These are phyloP conservation scores for Penicillium maclennaniae DNA, from an alignment of 495 filamentous ascomycete species.

Conservation along the genomic window DNA sequence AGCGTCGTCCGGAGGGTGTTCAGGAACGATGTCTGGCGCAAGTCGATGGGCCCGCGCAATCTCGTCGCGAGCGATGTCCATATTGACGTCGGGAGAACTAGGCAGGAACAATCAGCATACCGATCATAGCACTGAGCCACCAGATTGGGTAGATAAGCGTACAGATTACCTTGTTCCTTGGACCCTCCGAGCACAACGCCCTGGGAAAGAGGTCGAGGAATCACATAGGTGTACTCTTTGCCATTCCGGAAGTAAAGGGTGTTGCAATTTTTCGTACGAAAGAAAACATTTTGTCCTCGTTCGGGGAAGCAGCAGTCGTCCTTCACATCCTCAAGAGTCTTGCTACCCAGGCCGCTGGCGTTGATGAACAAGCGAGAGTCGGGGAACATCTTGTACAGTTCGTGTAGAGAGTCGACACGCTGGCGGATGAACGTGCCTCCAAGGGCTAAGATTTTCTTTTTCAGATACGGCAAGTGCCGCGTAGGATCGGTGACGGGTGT, in stretches of 20 bases:
- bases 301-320: conserved; percentile 41
- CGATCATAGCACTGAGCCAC: background rate
- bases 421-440: conserved; percentile 39
- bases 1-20: conserved; percentile 25
- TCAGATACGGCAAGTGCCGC: conserved; percentile 39
- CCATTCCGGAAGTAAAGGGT: conserved; percentile 43
- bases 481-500: conserved; percentile 42
- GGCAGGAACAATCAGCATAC: background rate
- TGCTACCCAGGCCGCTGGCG: conserved; percentile 41
- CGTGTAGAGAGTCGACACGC: conserved; percentile 35
- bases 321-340: conserved; percentile 32
- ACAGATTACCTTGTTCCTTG: conserved; percentile 41
- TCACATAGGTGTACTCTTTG: conserved; percentile 48
- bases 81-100: conserved; percentile 36
- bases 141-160: conserved; percentile 1
- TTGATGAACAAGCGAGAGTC: conserved; percentile 43
- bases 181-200: conserved; percentile 47
- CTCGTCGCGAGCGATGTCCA: conserved; percentile 39
- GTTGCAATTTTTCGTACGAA: conserved; percentile 27
- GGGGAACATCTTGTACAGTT: conserved; percentile 38
- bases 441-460: conserved; percentile 25
- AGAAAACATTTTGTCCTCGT: conserved; percentile 43
- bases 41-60: conserved; percentile 40
- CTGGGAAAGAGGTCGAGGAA: conserved; percentile 41
- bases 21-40: conserved; percentile 38